Evolutionary conservation across 345 rosid species (phyloP).

Genomic region (Aquilaria sinensis): DNA sequence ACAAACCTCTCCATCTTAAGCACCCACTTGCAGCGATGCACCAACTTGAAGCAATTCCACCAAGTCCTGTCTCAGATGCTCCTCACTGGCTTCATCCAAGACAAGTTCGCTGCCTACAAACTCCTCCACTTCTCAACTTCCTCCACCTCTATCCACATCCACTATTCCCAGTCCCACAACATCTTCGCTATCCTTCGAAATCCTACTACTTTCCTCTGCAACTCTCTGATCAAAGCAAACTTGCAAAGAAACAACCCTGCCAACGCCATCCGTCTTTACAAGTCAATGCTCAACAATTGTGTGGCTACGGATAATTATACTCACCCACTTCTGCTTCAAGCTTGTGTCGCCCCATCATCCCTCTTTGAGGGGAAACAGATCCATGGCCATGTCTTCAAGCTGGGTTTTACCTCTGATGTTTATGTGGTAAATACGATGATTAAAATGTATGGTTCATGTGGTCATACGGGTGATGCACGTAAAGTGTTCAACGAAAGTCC

Average conservation of each 20-base stretch:
- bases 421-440: constrained; percentile 47
- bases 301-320: constrained; percentile 40
- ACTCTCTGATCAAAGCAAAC: constrained; percentile 46
- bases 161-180: constrained; percentile 18
- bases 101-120: constrained; percentile 42
- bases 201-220: constrained; percentile 43
- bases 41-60: constrained; percentile 31
- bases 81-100: constrained; percentile 36
- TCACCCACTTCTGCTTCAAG: constrained; percentile 43
- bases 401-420: constrained; percentile 41
- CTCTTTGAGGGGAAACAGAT: constrained; percentile 39
- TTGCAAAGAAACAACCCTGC: constrained; percentile 25
- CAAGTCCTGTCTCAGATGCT: constrained; percentile 50
- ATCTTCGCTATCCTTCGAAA: constrained; percentile 30
- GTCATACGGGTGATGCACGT: constrained; percentile 31
- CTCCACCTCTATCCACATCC: constrained; percentile 24
- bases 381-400: constrained; percentile 36
- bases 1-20: constrained; percentile 34
- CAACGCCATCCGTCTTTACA: constrained; percentile 30
- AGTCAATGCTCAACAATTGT: constrained; percentile 29
- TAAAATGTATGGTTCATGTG: constrained; percentile 39
- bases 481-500: constrained; percentile 44
- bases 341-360: constrained; percentile 27
- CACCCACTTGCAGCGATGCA: constrained; percentile 28
- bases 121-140: constrained; percentile 39